Conservation (phyloP, 805 yeast species). For the Maudiozyma saulgeensis region DNA sequence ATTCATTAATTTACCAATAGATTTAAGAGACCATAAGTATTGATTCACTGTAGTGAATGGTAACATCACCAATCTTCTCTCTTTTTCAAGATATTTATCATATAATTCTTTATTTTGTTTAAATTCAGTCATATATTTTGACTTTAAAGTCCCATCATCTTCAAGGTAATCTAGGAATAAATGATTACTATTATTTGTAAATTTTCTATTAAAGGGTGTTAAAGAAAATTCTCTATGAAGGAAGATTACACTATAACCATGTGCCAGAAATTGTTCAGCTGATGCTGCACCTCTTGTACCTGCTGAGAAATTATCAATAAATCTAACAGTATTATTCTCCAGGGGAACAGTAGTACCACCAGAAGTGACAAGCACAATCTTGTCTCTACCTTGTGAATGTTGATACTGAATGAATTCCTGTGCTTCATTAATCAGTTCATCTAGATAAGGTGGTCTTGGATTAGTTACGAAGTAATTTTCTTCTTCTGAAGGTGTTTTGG, state of each 20-base stretch:
- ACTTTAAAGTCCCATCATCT: slow-evolving; percentile 47
- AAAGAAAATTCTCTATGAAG: slow-evolving; percentile 86
- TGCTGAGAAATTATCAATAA: slow-evolving; percentile 93
- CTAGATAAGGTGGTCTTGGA: slow-evolving; percentile 64
- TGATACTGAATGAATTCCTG: slow-evolving; percentile 54
- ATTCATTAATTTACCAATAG: slow-evolving; percentile 52
- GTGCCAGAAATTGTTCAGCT: slow-evolving; percentile 80
- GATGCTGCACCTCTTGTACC: slow-evolving; percentile 97
- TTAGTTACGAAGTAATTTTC: slow-evolving; percentile 58
- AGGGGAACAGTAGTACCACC: slow-evolving; percentile 98
- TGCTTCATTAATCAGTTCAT: slow-evolving; percentile 48
- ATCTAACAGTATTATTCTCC: slow-evolving; percentile 92
- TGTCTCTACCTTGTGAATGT: slow-evolving; percentile 31
- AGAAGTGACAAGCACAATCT: slow-evolving; percentile 75
- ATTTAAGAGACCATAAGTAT: slow-evolving; percentile 73
- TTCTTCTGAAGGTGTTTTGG: slow-evolving; percentile 60
- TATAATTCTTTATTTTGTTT: slow-evolving; percentile 42
- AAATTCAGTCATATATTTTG: slow-evolving; percentile 52
- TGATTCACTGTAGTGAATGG: slow-evolving; percentile 96
- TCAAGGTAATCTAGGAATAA: slow-evolving; percentile 80
- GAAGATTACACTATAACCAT: slow-evolving; percentile 87
- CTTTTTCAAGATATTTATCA: slow-evolving; percentile 21
- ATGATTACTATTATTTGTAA: slow-evolving; percentile 65
- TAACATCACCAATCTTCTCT: slow-evolving; percentile 39
- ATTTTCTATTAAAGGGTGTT: slow-evolving; percentile 86